phyloP scores from a whole-genome alignment of 116 monocot genomes.

The Dioscorea cayenensis region DNA sequence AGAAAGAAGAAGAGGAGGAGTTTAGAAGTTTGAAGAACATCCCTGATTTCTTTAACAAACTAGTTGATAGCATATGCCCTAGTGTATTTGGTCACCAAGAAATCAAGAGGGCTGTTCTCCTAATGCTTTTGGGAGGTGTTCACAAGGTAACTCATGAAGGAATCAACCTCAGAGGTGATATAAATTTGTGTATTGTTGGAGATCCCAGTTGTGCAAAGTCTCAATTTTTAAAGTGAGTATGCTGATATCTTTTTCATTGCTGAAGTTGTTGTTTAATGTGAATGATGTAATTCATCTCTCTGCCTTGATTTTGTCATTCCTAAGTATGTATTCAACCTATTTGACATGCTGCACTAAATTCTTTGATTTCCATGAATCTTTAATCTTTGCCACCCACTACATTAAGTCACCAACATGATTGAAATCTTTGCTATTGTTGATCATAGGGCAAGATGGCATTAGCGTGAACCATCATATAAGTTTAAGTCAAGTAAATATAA shows the following conservation, averaged over 20 bases:
- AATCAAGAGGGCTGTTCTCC: conserved; percentile 85
- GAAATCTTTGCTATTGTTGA: background rate
- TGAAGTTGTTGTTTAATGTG: background rate
- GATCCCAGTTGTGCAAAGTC: conserved; percentile 99
- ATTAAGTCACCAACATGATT: background rate
- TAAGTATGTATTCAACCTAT: background rate
- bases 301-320: too few relatives aligned
- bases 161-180: conserved; percentile 95
- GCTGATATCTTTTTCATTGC: conserved; percentile 2
- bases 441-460: background rate
- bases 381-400: background rate
- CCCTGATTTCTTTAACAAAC: conserved; percentile 93
- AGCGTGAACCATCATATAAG: too few relatives aligned
- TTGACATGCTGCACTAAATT: too few relatives aligned
- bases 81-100: conserved; percentile 98
- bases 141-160: conserved; percentile 96
- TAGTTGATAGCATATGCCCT: conserved; percentile 93
- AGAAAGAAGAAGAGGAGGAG: conserved; percentile 91
- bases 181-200: conserved; percentile 97
- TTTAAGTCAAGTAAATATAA: too few relatives aligned
- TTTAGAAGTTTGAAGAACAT: conserved; percentile 72
- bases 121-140: conserved; percentile 94
- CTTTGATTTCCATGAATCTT: too few relatives aligned
- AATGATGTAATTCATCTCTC: background rate
- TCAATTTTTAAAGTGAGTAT: conserved; percentile 86